phyloP scores from a whole-genome alignment of 768 basidiomycete species.

The Amanita jacksonii region DNA sequence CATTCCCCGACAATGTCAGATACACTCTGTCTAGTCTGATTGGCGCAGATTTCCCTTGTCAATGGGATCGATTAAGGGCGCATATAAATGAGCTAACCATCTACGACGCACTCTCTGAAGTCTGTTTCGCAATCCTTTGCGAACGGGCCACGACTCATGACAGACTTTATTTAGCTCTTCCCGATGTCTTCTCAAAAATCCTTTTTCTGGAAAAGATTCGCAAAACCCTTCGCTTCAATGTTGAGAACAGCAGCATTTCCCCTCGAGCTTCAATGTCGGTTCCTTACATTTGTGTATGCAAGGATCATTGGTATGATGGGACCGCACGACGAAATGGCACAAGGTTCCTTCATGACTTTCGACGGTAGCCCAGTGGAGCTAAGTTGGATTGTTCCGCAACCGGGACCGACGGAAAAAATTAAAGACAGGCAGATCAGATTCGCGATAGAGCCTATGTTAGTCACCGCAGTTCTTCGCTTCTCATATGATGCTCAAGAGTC shows the following conservation, averaged over 20 bases:
- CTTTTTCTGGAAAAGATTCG: constrained; percentile 22
- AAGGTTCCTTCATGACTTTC: constrained; percentile 21
- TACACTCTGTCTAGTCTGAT: too few species aligned
- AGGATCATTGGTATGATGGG: constrained; percentile 23
- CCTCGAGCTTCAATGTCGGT: constrained; percentile 16
- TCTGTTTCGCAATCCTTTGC: too few species aligned
- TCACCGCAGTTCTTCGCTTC: constrained; percentile 6
- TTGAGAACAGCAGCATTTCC: constrained; percentile 19
- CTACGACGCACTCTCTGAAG: neutral
- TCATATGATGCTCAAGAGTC: neutral
- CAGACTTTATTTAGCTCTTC: neutral
- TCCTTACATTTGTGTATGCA: constrained; percentile 22
- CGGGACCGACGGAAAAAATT: constrained; percentile 9
- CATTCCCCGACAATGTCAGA: too few species aligned
- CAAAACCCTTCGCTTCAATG: constrained; percentile 21
- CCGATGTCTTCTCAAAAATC: neutral
- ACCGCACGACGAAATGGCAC: constrained; percentile 14
- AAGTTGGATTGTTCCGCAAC: constrained; percentile 23
- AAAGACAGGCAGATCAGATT: constrained; percentile 20
- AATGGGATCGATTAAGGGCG: too few species aligned
- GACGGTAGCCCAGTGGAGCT: constrained; percentile 25
- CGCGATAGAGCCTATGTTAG: constrained; percentile 25
- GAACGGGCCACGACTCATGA: too few species aligned
- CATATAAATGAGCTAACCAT: too few species aligned
- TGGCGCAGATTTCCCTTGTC: too few species aligned